These are phyloP conservation scores for Trypanosoma boissoni DNA, from an alignment of 208 protist species.

Conservation along the genomic window DNA sequence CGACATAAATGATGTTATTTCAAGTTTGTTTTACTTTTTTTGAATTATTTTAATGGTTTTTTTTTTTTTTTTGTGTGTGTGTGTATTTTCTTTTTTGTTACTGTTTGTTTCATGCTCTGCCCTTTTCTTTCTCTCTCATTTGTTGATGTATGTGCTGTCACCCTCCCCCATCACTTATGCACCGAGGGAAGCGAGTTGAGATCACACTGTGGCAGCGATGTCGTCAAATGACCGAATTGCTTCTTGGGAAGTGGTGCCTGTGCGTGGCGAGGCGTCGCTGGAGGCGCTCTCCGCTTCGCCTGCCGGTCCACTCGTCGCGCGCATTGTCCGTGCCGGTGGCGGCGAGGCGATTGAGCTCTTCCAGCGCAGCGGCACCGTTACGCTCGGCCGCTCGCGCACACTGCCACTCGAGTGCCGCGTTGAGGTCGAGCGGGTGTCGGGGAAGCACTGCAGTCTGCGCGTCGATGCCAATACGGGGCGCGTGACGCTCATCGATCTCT, in stretches of 20 bases:
- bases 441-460: slow-evolving; percentile 64
- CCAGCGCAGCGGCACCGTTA: slow-evolving; percentile 36
- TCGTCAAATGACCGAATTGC: slow-evolving; percentile 10
- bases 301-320: slow-evolving; percentile 61
- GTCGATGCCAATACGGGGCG: slow-evolving; percentile 54
- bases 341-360: slow-evolving; percentile 37
- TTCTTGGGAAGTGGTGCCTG: slow-evolving; percentile 13
- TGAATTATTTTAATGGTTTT: neutral
- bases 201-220: neutral
- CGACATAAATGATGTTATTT: neutral
- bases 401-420: slow-evolving; percentile 63
- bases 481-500: slow-evolving; percentile 57
- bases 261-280: neutral
- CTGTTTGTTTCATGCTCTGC: neutral
- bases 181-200: neutral
- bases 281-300: slow-evolving; percentile 51
- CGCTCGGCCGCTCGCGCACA: slow-evolving; percentile 69
- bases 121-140: neutral
- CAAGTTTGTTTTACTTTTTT: neutral
- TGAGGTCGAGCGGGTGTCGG: slow-evolving; percentile 47
- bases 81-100: slow-evolving; percentile 1
- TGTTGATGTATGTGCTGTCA: neutral
- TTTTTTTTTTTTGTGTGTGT: neutral
- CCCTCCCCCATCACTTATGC: neutral
- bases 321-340: slow-evolving; percentile 48